A percentile compares a stretch with the other conserved stretches of the same genome.
phyloP scores from a whole-genome alignment of 2,329 filamentous ascomycete genomes.

The Plenodomus biglobosus region DNA sequence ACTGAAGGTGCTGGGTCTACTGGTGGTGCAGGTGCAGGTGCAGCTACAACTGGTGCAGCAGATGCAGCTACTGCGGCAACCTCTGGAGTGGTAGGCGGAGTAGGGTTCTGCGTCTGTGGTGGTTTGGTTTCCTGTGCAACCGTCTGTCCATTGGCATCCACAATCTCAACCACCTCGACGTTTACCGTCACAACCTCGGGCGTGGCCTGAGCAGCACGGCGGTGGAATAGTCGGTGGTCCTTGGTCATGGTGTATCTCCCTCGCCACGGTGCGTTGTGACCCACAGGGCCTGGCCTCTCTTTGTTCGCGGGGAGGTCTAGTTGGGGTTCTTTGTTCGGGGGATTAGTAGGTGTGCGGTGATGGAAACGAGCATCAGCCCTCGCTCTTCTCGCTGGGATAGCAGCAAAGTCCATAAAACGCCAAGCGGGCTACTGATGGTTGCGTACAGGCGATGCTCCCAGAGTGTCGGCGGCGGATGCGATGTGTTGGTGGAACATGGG shows the following conservation, averaged over 20 bases:
- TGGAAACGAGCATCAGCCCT: conserved; percentile 30
- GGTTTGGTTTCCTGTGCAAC: conserved; percentile 27
- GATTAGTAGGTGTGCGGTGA: conserved; percentile 17
- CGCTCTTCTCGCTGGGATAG: conserved; percentile 25
- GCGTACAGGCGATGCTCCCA: conserved; percentile 21
- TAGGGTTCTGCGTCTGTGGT: conserved; percentile 2
- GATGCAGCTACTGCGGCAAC: neutral
- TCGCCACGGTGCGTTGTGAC: conserved; percentile 19
- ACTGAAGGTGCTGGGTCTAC: conserved; percentile 10
- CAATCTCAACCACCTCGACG: conserved; percentile 35
- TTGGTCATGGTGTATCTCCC: conserved; percentile 32
- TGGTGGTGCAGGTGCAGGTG: conserved; percentile 10
- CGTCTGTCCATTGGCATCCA: conserved; percentile 33
- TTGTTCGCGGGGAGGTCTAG: conserved; percentile 8
- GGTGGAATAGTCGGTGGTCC: conserved; percentile 40
- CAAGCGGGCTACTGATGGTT: conserved; percentile 14
- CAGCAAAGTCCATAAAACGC: conserved; percentile 34
- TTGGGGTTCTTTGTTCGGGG: conserved; percentile 6
- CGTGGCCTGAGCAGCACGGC: conserved; percentile 24
- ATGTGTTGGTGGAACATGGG: conserved; percentile 27
- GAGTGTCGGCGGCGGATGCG: conserved; percentile 24
- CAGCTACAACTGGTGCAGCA: neutral
- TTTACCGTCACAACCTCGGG: conserved; percentile 28
- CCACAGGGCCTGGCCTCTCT: conserved; percentile 9
- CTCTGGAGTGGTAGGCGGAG: neutral